phyloP scores from a whole-genome alignment of 148 eudicot genomes.

The Cornus controversa region DNA sequence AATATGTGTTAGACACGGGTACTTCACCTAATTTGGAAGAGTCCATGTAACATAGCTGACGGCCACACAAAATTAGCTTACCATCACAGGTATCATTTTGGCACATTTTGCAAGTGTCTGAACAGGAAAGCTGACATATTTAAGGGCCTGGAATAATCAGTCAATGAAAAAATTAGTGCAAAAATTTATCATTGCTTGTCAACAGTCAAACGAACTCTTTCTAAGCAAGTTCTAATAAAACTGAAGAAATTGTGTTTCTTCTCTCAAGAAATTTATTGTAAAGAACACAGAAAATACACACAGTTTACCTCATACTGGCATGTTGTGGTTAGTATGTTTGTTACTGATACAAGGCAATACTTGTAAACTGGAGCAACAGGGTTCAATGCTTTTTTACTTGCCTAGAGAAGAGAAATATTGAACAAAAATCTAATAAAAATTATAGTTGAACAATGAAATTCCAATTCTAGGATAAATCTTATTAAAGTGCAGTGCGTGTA shows the following conservation, averaged over 20 bases:
- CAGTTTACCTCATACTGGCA: slow-evolving; percentile 93
- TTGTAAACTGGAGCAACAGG: slow-evolving; percentile 96
- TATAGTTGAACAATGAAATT: background rate
- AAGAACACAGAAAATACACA: slow-evolving; percentile 1
- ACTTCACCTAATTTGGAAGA: no score
- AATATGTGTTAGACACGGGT: no score
- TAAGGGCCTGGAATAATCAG: slow-evolving; percentile 68
- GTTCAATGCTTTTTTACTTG: slow-evolving; percentile 77
- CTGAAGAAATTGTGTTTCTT: background rate
- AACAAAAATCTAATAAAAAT: background rate
- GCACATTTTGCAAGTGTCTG: slow-evolving; percentile 98
- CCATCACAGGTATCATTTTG: slow-evolving; percentile 99
- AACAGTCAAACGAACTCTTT: background rate
- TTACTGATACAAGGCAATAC: slow-evolving; percentile 75
- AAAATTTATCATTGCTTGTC: background rate
- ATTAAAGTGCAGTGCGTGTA: background rate
- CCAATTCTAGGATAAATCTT: background rate
- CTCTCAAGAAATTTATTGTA: background rate
- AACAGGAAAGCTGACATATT: slow-evolving; percentile 95
- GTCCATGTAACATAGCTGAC: no score
- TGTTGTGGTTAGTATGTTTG: slow-evolving; percentile 95
- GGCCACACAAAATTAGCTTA: slow-evolving; percentile 27
- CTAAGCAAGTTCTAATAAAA: background rate
- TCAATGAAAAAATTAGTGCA: slow-evolving; percentile 11
- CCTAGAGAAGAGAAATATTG: slow-evolving; percentile 39